Evolutionary conservation across 2,329 filamentous ascomycete species (phyloP), one percentile per base, ranked within the genome.

Genomic region (Colletotrichum gigasporum): DNA sequence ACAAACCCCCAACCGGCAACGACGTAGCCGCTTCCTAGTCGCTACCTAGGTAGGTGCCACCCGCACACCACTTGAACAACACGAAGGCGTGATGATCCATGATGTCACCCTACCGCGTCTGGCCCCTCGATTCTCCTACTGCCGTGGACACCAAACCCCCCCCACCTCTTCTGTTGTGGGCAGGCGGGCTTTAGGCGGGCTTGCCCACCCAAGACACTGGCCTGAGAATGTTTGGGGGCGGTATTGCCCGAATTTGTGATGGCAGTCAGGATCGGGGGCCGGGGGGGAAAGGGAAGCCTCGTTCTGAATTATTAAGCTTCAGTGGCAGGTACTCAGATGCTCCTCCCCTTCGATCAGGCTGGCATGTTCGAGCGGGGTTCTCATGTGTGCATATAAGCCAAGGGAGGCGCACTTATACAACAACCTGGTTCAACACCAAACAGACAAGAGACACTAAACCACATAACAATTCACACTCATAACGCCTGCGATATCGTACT

Each of bases 231-330:
- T 47, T 47, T 30, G 42, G 20, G 10, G 18, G n/a, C 4, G n/a
- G n/a, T n/a, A n/a, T n/a, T n/a, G n/a, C n/a, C n/a, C 51, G 24
- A n/a, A 48, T 28, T 45, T 6, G 42, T n/a, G n/a, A n/a, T n/a
- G n/a, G n/a, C n/a, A n/a, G n/a, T n/a, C n/a, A n/a, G n/a, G n/a
- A n/a, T n/a, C n/a, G n/a, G n/a, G n/a, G n/a, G n/a, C n/a, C n/a
- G n/a, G n/a, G n/a, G 5, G 20, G 12, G 20, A 37, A 44, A 22
- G 45, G 26, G 37, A 11, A n/a, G 16, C 35, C 30, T 4, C 28
- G n/a, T 26, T 28, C 4, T 8, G 14, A 59, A 63, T 63, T 52
- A 59, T 52, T 41, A 59, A 63, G 60, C 60, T 30, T 51, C n/a
- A 5, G 9, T 30, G 53, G n/a, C n/a, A 20, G 16, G 22, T 34